These are phyloP conservation scores for Cordyceps javanica DNA, from an alignment of 2,329 filamentous ascomycete species.

Conservation along the genomic window DNA sequence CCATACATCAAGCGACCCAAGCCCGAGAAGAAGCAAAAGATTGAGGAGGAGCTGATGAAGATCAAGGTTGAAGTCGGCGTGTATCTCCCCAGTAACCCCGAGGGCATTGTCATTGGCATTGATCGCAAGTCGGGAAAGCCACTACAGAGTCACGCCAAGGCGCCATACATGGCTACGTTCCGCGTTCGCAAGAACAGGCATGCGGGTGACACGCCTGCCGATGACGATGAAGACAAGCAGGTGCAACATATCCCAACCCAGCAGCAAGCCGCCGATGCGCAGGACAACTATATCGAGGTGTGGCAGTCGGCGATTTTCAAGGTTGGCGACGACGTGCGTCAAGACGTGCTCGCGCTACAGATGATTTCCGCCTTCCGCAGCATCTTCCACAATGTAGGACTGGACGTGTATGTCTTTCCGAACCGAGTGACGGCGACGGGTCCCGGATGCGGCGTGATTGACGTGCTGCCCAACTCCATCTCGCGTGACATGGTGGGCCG, in stretches of 20 bases:
- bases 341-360: conserved; percentile 92
- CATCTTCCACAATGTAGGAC: conserved; percentile 89
- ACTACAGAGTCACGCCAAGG: conserved; percentile 94
- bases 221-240: conserved; percentile 32
- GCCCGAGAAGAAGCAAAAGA: conserved; percentile 97
- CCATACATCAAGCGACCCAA: conserved; percentile 89
- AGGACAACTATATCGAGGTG: conserved; percentile 69
- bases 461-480: conserved; percentile 95
- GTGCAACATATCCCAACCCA: neutral
- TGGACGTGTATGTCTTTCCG: conserved; percentile 95
- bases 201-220: conserved; percentile 41
- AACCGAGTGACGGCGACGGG: conserved; percentile 97
- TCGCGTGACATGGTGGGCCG: conserved; percentile 98
- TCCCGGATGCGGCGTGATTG: conserved; percentile 95
- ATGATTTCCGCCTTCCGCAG: conserved; percentile 97
- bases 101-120: conserved; percentile 95
- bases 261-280: conserved; percentile 14
- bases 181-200: conserved; percentile 77
- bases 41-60: conserved; percentile 94
- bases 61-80: conserved; percentile 97
- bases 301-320: conserved; percentile 99
- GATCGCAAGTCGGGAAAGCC: conserved; percentile 97
- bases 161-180: conserved; percentile 98
- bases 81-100: conserved; percentile 93
- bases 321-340: conserved; percentile 95